Base-by-base conservation (phyloP, 2,329 filamentous ascomycete species). In the Arthrocladium fulminans region DNA sequence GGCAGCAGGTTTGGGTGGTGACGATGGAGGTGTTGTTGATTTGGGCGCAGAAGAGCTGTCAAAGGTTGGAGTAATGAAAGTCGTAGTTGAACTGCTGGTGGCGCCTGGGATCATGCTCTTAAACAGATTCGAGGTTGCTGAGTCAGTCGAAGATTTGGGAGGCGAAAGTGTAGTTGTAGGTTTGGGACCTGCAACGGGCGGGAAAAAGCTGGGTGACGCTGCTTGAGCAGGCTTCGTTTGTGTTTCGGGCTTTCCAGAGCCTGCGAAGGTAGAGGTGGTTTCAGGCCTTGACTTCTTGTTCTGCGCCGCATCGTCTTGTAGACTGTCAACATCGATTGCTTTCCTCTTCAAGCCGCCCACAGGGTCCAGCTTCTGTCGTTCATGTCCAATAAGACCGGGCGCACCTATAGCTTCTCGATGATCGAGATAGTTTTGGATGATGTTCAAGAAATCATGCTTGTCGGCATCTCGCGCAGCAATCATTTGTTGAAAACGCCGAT, bases 361-460 rank as follows among this genome's bases (percentile, higher is more conserved):
- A 22, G 45, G 32, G 6, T 35, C 13, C n/a, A 35, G 13, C 17
- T 44, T 23, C 17, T 44, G 50, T n/a, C 55, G 49, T 32, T 51
- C 32, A 32, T 53, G 54, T 19, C 51, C 47, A 3, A 58, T 63
- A 42, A 67, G 48, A 3, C 66, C 65, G 13, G 57, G 6, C n/a
- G 32, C 57, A 24, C 65, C 66, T 40, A 70, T 60, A 1, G 61
- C 60, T 15, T 64, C 62, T 38, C 68, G 66, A 45, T 65, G 58
- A 38, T 61, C 61, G 44, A 66, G 54, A 51, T 70, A 71, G 45
- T 63, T 63, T 3, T 63, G 53, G 23, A 71, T 56, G 27, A 66
- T 29, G 13, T 56, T 51, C 47, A 68, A 66, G 42, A 70, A 65
- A 38, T 62, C 59, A 39, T 66, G 53, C 2, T 45, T 59, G 13